A percentile compares a stretch with the other conserved stretches of the same genome.
Evolutionary conservation across 768 basidiomycete species (phyloP).

Genomic region (Trametes punicea): DNA sequence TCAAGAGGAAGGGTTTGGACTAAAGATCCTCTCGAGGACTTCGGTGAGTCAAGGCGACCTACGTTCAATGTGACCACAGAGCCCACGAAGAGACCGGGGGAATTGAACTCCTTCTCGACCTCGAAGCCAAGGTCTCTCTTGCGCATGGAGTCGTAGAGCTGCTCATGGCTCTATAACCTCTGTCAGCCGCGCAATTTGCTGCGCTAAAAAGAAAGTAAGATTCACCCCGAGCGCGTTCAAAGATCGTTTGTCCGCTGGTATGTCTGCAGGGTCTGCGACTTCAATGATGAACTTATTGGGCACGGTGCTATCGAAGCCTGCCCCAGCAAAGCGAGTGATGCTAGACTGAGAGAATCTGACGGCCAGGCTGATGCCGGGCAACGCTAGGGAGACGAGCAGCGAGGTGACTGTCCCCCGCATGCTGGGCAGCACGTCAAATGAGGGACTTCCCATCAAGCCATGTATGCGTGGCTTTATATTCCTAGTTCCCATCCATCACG

Average conservation of each 20-base stretch:
- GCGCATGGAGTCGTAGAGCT: conserved; percentile 45
- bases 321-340: conserved; percentile 7
- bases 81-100: conserved; percentile 54
- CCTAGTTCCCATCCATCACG: not conserved
- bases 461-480: not conserved
- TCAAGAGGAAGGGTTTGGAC: not conserved
- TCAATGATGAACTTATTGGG: conserved; percentile 45
- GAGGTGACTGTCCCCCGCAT: conserved; percentile 2
- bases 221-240: no score
- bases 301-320: conserved; percentile 25
- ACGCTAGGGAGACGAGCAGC: conserved; percentile 3
- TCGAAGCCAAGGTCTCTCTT: conserved; percentile 43
- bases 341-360: conserved; percentile 21
- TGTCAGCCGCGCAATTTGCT: not conserved
- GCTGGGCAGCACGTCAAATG: not conserved
- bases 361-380: not conserved
- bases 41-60: conserved; percentile 16
- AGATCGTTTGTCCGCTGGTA: conserved; percentile 24
- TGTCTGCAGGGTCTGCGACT: conserved; percentile 31
- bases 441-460: not conserved
- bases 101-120: conserved; percentile 51
- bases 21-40: not conserved
- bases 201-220: no score
- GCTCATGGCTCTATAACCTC: conserved; percentile 42
- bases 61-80: conserved; percentile 50